phyloP scores from a whole-genome alignment of 2,329 filamentous ascomycete genomes.

The Thielaviopsis populi region DNA sequence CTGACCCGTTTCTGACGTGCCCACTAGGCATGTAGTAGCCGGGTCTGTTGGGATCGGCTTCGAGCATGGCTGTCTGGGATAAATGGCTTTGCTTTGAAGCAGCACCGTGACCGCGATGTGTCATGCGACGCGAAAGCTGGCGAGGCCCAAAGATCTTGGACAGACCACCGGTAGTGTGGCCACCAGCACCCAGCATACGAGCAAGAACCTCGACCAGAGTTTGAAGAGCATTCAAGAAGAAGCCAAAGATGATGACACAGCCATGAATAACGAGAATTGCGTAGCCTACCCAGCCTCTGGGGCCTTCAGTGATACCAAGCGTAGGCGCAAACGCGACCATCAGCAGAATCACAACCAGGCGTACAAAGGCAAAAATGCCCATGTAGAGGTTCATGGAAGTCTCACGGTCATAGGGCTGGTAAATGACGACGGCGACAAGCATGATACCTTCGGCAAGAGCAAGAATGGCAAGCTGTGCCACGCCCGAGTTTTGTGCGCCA shows the following conservation, averaged over 20 bases:
- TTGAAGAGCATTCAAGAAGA: constrained; percentile 82
- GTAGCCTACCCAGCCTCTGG: constrained; percentile 93
- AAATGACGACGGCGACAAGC: constrained; percentile 72
- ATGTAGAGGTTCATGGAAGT: constrained; percentile 98
- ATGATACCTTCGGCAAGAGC: constrained; percentile 90
- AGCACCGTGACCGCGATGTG: constrained; percentile 39
- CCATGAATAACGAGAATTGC: constrained; percentile 76
- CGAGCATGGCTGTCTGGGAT: constrained; percentile 69
- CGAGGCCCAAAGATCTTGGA: constrained; percentile 85
- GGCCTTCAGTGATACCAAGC: constrained; percentile 58
- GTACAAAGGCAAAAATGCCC: constrained; percentile 62
- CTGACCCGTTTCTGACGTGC: constrained; percentile 45
- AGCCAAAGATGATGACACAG: constrained; percentile 73
- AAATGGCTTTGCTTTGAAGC: constrained; percentile 61
- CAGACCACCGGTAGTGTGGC: constrained; percentile 67
- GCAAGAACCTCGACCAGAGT: constrained; percentile 81
- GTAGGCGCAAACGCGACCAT: constrained; percentile 76
- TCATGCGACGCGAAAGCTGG: constrained; percentile 59
- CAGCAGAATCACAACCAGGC: constrained; percentile 60
- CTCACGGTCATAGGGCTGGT: constrained; percentile 75
- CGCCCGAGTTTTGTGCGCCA: constrained; percentile 80
- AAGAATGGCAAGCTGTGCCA: constrained; percentile 80
- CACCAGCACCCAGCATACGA: constrained; percentile 67
- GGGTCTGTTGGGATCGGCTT: constrained; percentile 48
- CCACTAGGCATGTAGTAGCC: constrained; percentile 40